phyloP scores from a whole-genome alignment of 164 flowering plant species.

The Amborella trichopoda region DNA sequence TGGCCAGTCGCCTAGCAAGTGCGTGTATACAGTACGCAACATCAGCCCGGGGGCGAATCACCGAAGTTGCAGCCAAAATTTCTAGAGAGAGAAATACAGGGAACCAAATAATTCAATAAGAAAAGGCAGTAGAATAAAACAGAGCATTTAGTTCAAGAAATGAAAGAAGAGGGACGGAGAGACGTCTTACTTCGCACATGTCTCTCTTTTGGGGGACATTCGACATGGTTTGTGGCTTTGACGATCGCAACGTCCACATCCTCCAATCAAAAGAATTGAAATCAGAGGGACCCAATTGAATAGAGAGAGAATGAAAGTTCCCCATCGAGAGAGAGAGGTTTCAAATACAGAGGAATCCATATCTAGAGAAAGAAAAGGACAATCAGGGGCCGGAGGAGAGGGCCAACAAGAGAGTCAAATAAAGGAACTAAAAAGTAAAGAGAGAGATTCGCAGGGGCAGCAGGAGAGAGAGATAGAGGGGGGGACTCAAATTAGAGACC shows the following conservation, averaged over 20 bases:
- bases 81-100: constrained; percentile 27
- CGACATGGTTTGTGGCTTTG: constrained; percentile 96
- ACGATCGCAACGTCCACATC: constrained; percentile 96
- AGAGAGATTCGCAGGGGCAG: background rate
- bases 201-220: constrained; percentile 89
- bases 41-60: constrained; percentile 87
- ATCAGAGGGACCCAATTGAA: background rate
- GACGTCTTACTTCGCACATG: constrained; percentile 60
- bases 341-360: no score
- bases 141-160: background rate
- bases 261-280: constrained; percentile 16
- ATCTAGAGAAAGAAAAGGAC: no score
- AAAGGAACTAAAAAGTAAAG: constrained; percentile 1
- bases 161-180: background rate
- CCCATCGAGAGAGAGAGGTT: constrained; percentile 1
- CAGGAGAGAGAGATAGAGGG: background rate
- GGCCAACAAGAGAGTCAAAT: no score
- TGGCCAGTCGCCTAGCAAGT: constrained; percentile 63
- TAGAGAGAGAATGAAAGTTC: background rate
- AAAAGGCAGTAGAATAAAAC: background rate
- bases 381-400: no score
- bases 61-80: constrained; percentile 67
- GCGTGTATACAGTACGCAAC: constrained; percentile 90
- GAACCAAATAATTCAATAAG: background rate
- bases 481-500: background rate